Conservation (phyloP, 1,284 basidiomycete genomes). For the Austropuccinia psidii region DNA sequence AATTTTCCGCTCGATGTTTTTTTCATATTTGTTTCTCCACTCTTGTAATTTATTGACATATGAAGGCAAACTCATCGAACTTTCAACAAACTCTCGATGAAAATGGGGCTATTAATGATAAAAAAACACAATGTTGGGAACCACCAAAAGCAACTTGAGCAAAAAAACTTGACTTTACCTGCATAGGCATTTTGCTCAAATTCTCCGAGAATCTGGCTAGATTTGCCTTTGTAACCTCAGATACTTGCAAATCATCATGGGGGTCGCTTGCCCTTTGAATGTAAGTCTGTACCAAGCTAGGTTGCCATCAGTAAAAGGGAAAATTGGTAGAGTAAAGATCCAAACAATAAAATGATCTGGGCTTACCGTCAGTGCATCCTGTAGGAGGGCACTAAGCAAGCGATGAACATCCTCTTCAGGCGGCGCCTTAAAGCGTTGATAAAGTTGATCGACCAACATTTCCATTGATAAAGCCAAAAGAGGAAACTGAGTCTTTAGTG, state of each 20-base stretch:
- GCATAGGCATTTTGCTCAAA: conserved; percentile 17
- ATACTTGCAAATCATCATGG: conserved; percentile 31
- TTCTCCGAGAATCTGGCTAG: conserved; percentile 13
- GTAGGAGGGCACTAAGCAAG: conserved; percentile 70
- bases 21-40: conserved; percentile 91
- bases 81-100: conserved; percentile 81
- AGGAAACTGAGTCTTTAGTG: conserved; percentile 93
- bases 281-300: conserved; percentile 12
- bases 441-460: conserved; percentile 93
- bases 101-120: conserved; percentile 62
- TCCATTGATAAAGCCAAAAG: conserved; percentile 90
- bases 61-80: conserved; percentile 72
- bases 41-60: conserved; percentile 81
- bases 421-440: conserved; percentile 78
- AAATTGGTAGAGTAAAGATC: conserved; percentile 9
- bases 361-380: conserved; percentile 55
- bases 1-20: conserved; percentile 70
- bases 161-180: conserved; percentile 51
- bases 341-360: background rate
- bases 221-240: conserved; percentile 23
- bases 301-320: background rate
- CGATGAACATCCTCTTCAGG: conserved; percentile 94
- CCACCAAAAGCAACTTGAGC: background rate
- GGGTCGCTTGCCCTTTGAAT: conserved; percentile 31
- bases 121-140: conserved; percentile 30